These are phyloP conservation scores for Eucalyptus tenuipes DNA, from an alignment of 345 rosid genomes.

Conservation along the genomic window DNA sequence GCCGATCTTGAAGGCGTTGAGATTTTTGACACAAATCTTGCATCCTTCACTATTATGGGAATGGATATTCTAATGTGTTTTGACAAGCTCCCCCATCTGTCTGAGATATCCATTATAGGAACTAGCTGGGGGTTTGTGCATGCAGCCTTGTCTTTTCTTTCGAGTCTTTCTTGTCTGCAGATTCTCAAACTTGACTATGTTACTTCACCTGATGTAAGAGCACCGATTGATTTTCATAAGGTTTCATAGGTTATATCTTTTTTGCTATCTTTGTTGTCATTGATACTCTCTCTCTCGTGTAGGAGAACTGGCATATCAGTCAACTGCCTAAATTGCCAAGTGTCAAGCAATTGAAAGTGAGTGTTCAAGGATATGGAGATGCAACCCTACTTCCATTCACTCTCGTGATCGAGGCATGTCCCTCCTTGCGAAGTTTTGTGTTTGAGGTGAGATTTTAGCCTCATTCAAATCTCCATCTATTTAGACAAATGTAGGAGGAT, in stretches of 20 bases:
- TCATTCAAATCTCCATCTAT: neutral
- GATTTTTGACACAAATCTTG: too few species aligned
- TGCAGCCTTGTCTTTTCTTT: neutral
- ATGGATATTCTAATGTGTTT: too few species aligned
- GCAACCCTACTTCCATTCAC: neutral
- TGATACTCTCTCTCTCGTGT: neutral
- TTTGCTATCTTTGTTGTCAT: neutral
- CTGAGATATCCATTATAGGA: neutral
- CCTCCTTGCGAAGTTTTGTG: neutral
- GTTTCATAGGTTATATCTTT: neutral
- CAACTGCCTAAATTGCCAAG: neutral
- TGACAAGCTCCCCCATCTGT: too few species aligned
- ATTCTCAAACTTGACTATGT: neutral
- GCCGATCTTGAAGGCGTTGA: too few species aligned
- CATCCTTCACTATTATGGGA: too few species aligned
- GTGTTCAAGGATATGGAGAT: neutral
- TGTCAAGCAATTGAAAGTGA: neutral
- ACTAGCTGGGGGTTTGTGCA: neutral
- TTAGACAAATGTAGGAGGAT: neutral
- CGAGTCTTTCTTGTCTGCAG: neutral
- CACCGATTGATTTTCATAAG: neutral
- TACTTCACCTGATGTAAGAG: neutral
- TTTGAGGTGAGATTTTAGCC: neutral
- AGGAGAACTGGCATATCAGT: neutral
- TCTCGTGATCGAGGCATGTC: neutral